These are phyloP conservation scores for Solanum chiquidenum DNA, from an alignment of 257 asterid species.

Conservation along the genomic window DNA sequence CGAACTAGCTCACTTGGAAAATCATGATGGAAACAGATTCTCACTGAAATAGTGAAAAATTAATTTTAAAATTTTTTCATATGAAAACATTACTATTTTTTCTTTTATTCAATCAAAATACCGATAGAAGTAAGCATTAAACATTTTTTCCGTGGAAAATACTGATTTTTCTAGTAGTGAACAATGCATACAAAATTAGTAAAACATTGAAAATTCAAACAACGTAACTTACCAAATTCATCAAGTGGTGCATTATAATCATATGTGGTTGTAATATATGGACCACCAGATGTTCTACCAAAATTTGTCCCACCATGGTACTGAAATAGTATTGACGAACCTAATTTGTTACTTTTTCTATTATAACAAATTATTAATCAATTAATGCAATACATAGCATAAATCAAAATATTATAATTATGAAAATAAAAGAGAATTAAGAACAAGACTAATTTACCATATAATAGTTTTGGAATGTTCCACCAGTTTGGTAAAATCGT, in stretches of 20 bases:
- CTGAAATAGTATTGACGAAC: conserved; percentile 2
- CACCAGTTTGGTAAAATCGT: conserved; percentile 60
- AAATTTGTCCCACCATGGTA: conserved; percentile 87
- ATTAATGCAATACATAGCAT: neutral
- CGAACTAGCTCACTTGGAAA: no score
- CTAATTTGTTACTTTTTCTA: neutral
- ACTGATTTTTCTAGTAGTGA: neutral
- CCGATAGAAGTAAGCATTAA: neutral
- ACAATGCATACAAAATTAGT: neutral
- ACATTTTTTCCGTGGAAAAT: no score
- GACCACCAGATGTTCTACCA: conserved; percentile 76
- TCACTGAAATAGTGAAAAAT: neutral
- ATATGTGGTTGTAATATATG: conserved; percentile 62
- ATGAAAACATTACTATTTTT: no score
- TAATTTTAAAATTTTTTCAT: no score
- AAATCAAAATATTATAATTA: neutral
- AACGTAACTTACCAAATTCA: conserved; percentile 42
- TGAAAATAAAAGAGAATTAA: neutral
- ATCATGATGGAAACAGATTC: no score
- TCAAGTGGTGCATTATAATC: conserved; percentile 75
- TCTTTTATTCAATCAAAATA: neutral
- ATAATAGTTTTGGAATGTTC: conserved; percentile 66
- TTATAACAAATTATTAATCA: neutral
- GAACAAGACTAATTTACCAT: conserved; percentile 30
- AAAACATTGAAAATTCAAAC: neutral